Conservation (phyloP, 352 stramenopile species). For the Globisporangium carolinianum region DNA sequence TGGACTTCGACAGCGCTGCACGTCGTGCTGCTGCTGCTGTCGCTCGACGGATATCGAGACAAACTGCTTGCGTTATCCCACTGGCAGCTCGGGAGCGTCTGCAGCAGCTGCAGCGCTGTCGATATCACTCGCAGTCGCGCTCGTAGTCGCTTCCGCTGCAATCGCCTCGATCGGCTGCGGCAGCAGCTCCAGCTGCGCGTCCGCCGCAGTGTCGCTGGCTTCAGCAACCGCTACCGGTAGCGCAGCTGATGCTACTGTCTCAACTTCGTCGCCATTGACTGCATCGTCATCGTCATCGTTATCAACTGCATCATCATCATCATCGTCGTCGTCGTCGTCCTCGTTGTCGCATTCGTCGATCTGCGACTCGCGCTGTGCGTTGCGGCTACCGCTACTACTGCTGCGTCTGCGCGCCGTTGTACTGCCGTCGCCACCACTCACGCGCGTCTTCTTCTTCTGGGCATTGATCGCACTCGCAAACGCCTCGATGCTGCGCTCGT, state of each 20-base stretch:
- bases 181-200: not conserved
- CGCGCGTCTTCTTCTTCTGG: slow-evolving; percentile 6
- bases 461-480: slow-evolving; percentile 51
- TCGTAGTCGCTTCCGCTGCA: not conserved
- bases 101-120: not conserved
- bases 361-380: not conserved
- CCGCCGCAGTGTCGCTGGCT: not conserved
- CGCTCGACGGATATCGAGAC: not conserved
- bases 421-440: not conserved
- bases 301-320: not conserved
- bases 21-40: not conserved
- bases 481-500: slow-evolving; percentile 44
- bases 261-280: not conserved
- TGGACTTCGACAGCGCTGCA: too few species aligned
- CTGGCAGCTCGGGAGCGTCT: not conserved
- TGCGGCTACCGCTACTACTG: not conserved
- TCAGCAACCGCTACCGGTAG: too few species aligned
- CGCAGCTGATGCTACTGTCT: not conserved
- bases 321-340: not conserved
- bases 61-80: not conserved
- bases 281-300: not conserved
- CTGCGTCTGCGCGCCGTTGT: not conserved
- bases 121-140: not conserved
- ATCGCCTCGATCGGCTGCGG: not conserved
- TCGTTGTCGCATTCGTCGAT: not conserved